Conservation (phyloP, 2,329 filamentous ascomycete species). For the Cordyceps pruinosa region DNA sequence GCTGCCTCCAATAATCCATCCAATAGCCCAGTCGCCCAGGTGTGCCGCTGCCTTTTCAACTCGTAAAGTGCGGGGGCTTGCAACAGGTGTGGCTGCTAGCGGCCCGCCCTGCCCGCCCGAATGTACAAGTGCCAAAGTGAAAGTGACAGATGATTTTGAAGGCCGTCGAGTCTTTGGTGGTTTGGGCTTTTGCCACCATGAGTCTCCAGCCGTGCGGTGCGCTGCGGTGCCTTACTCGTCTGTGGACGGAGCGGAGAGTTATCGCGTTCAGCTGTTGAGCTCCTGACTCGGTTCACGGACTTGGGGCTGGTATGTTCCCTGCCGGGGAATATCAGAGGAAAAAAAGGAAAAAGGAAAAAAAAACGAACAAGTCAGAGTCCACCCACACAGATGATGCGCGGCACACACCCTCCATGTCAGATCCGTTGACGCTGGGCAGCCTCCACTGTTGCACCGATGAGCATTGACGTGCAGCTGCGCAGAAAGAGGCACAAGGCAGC, state of each 20-base stretch:
- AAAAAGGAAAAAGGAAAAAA: not conserved
- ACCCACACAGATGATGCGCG: not conserved
- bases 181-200: constrained; percentile 5
- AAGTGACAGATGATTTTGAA: not conserved
- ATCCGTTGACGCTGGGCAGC: constrained; percentile 1
- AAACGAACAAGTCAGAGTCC: not conserved
- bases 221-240: not conserved
- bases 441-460: constrained; percentile 2
- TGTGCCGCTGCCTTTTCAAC: not conserved
- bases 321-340: not conserved
- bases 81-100: constrained; percentile 3
- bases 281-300: not conserved
- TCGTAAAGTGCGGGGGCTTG: constrained; percentile 6
- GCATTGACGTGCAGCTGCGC: constrained; percentile 10
- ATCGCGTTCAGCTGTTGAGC: not conserved
- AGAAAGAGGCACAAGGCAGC: too few species aligned
- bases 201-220: too few species aligned
- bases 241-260: not conserved
- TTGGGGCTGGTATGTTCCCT: not conserved
- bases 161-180: not conserved
- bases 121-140: not conserved
- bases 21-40: too few species aligned
- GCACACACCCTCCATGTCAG: constrained; percentile 6
- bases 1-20: too few species aligned
- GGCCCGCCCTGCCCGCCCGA: not conserved